Percentiles rank a stretch among this genome's conserved stretches.
These are phyloP conservation scores for Ceratocystis colombiana DNA, from an alignment of 2,329 filamentous ascomycete species.

Conservation along the genomic window DNA sequence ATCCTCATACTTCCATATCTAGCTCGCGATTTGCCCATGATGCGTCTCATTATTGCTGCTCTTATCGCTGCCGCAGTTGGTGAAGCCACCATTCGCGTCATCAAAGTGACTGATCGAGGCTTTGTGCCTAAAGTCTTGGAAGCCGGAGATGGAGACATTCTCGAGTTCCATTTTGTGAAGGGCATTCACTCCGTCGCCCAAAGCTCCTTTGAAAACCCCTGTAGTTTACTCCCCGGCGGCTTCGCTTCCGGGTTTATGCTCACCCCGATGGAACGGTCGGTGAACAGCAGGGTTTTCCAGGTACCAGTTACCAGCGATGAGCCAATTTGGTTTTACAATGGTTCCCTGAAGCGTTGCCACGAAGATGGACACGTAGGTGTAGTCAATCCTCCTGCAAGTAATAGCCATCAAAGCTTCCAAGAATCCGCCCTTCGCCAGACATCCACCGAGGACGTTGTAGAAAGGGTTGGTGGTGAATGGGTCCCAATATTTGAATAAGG, in stretches of 20 bases:
- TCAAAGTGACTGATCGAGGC: no score
- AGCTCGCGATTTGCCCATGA: no score
- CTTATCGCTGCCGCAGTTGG: no score
- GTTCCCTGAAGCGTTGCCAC: constrained; percentile 27
- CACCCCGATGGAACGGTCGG: background rate
- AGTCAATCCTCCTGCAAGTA: constrained; percentile 22
- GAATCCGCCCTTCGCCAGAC: no score
- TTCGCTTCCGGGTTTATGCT: background rate
- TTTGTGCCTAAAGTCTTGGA: no score
- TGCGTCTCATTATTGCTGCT: no score
- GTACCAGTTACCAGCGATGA: constrained; percentile 26
- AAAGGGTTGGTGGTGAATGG: no score
- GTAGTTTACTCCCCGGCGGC: constrained; percentile 32
- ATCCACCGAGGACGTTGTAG: accelerated
- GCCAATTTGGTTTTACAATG: constrained; percentile 13
- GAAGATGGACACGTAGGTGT: constrained; percentile 26
- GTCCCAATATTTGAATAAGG: no score
- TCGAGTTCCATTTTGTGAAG: background rate
- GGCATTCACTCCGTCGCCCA: background rate
- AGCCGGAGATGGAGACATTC: background rate
- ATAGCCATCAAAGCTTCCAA: no score
- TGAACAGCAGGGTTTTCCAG: constrained; percentile 32
- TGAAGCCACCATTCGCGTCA: no score
- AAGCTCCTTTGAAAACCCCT: constrained; percentile 36
- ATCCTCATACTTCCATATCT: no score